Evolutionary conservation across 331 rosid species (phyloP).

Genomic region (Malus hybrid): DNA sequence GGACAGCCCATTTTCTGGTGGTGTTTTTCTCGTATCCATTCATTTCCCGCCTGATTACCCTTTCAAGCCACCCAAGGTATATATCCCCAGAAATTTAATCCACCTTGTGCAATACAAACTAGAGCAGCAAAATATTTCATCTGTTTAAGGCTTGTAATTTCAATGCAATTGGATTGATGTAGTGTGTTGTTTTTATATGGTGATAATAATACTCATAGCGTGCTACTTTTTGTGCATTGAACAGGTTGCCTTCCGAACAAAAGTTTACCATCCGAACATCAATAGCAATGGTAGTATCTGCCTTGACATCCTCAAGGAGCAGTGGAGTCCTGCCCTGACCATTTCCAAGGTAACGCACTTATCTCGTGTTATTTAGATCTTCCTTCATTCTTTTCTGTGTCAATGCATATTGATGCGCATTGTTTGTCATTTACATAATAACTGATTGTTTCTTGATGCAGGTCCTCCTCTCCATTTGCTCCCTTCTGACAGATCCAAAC

Average conservation of each 20-base stretch:
- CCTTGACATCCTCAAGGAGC: constrained; percentile 70
- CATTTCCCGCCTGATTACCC: constrained; percentile 80
- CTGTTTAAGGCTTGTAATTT: neutral
- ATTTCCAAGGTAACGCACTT: constrained; percentile 43
- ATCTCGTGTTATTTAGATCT: neutral
- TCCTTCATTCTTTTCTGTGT: neutral
- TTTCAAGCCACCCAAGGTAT: constrained; percentile 72
- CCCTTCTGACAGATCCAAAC: constrained; percentile 75
- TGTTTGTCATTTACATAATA: neutral
- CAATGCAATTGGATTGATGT: neutral
- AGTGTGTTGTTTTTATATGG: neutral
- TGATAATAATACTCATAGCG: neutral
- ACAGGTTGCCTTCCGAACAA: constrained; percentile 66
- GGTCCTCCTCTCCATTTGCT: constrained; percentile 74
- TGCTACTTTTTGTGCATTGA: neutral
- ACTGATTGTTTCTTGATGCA: constrained; percentile 8
- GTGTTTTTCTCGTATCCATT: constrained; percentile 65
- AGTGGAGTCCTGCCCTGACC: constrained; percentile 78
- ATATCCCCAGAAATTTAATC: neutral
- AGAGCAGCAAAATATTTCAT: neutral
- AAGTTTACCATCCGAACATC: constrained; percentile 69
- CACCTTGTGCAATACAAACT: neutral
- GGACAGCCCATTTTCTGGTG: constrained; percentile 72
- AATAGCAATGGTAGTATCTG: constrained; percentile 69
- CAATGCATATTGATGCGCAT: neutral